These are phyloP conservation scores for Leptographium flavum DNA, from an alignment of 2,329 filamentous ascomycete species.

Conservation along the genomic window DNA sequence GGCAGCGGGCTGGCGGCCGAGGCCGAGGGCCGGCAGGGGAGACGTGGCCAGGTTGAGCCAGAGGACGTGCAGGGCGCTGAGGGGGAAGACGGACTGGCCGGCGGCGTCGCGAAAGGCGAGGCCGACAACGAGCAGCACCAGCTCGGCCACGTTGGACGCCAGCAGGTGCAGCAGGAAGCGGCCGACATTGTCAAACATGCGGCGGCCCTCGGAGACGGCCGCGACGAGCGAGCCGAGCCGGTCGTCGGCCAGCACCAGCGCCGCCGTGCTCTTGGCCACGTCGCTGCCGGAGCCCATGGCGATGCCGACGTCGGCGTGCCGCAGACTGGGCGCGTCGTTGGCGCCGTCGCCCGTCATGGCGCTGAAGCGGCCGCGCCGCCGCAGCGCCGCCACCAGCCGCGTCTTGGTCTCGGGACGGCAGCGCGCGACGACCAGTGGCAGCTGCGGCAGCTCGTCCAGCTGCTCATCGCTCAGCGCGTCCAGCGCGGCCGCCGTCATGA, in stretches of 20 bases:
- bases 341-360: slow-evolving; percentile 86
- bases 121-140: slow-evolving; percentile 66
- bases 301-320: slow-evolving; percentile 72
- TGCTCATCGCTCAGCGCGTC: slow-evolving; percentile 62
- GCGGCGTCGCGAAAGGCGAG: slow-evolving; percentile 63
- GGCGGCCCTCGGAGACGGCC: slow-evolving; percentile 67
- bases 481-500: slow-evolving; percentile 65
- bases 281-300: slow-evolving; percentile 84
- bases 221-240: slow-evolving; percentile 80
- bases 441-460: slow-evolving; percentile 59
- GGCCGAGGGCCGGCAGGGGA: slow-evolving; percentile 73
- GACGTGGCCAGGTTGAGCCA: slow-evolving; percentile 95
- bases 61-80: slow-evolving; percentile 73
- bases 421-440: slow-evolving; percentile 71
- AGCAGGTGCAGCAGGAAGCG: slow-evolving; percentile 75
- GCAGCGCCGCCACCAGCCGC: slow-evolving; percentile 78
- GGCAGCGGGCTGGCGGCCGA: slow-evolving; percentile 64
- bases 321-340: slow-evolving; percentile 72
- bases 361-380: slow-evolving; percentile 60
- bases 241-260: slow-evolving; percentile 75
- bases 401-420: slow-evolving; percentile 80
- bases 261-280: slow-evolving; percentile 69
- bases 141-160: slow-evolving; percentile 71
- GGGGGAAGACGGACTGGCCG: slow-evolving; percentile 68
- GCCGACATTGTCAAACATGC: slow-evolving; percentile 82